Conservation (phyloP, 345 rosid species). For the Syzygium oleosum region DNA sequence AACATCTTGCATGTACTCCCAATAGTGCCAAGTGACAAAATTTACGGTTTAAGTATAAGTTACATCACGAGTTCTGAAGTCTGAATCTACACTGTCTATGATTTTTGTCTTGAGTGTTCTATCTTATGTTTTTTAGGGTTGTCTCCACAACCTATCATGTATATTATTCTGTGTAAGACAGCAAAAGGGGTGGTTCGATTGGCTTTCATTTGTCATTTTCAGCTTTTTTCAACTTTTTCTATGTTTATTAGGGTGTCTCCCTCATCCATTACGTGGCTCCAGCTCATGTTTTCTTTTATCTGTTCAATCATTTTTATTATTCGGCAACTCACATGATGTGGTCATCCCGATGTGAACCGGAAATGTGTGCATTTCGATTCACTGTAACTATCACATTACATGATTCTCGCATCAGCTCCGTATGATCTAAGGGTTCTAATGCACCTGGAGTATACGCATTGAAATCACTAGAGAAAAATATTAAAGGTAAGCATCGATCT, state of each 20-base stretch:
- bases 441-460: neutral
- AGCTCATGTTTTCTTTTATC: neutral
- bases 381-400: fast-evolving
- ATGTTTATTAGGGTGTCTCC: neutral
- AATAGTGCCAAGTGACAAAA: neutral
- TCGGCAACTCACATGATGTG: neutral
- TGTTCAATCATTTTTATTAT: neutral
- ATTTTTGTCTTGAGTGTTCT: neutral
- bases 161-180: neutral
- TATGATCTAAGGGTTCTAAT: neutral
- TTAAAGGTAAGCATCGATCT: neutral
- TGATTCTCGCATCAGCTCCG: fast-evolving
- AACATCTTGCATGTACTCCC: neutral
- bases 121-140: neutral
- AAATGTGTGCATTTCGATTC: neutral
- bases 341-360: neutral
- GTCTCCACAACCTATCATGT: neutral
- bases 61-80: neutral
- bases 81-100: neutral
- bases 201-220: neutral
- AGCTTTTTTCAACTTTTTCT: neutral
- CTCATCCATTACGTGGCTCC: neutral
- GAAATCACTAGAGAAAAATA: neutral
- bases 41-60: neutral
- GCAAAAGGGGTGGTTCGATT: neutral